Conservation (phyloP, 1,139 yeast genomes). For the Geotrichum reessii region DNA sequence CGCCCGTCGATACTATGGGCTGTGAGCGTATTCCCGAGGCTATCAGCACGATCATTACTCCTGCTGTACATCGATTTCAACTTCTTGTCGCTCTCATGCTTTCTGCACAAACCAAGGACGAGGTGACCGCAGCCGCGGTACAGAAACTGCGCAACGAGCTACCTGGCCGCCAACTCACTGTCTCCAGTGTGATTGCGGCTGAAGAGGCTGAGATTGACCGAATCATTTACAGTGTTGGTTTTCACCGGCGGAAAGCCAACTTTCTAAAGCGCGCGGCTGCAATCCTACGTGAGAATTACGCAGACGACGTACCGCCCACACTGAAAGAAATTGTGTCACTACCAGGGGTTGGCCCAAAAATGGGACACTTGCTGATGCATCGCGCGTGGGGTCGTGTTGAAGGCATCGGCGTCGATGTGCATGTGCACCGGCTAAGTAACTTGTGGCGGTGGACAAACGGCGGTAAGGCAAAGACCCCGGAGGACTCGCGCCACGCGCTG, state of each 20-base stretch:
- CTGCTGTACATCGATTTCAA: conserved; percentile 58
- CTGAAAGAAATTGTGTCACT: conserved; percentile 59
- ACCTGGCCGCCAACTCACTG: conserved; percentile 32
- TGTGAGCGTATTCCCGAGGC: conserved; percentile 65
- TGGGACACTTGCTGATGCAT: conserved; percentile 80
- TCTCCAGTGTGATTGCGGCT: conserved; percentile 42
- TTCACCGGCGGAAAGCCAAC: conserved; percentile 71
- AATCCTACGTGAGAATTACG: conserved; percentile 46
- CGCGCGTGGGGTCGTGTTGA: conserved; percentile 67
- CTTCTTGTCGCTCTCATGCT: conserved; percentile 75
- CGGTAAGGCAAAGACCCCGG: conserved; percentile 45
- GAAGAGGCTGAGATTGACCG: conserved; percentile 55
- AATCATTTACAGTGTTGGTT: conserved; percentile 76
- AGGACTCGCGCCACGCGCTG: conserved; percentile 60
- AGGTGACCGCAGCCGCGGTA: conserved; percentile 73
- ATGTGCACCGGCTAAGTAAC: conserved; percentile 72
- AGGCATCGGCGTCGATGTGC: conserved; percentile 95
- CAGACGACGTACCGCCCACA: conserved; percentile 57
- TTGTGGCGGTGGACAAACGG: conserved; percentile 71
- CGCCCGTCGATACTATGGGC: conserved; percentile 90
- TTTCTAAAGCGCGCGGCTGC: conserved; percentile 61
- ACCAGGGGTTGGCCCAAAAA: conserved; percentile 96
- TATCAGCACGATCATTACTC: conserved; percentile 27
- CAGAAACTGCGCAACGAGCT: conserved; percentile 45
- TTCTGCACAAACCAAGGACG: conserved; percentile 91